Evolutionary conservation across 2,329 filamentous ascomycete genomes (phyloP), one percentile per base, ranked within the genome.

Genomic region (Purpureocillium lavendulum): DNA sequence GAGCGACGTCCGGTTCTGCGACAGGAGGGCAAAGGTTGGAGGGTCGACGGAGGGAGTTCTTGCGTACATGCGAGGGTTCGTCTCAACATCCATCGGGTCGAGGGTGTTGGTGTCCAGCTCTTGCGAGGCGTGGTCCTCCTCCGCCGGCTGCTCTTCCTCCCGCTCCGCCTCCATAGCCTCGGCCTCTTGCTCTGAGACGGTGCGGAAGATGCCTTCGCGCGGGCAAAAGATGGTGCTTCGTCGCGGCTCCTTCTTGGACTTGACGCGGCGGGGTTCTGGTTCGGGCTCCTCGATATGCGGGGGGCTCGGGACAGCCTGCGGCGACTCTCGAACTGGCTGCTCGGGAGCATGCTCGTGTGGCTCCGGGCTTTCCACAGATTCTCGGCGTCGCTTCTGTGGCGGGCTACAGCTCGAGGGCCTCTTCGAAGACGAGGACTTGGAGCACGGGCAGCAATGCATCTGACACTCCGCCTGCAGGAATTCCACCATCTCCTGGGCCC

Each of bases 381-480:
- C 33, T 14, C 43, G 45, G 11, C 47, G 43, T 38, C 45, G 37
- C 41, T 50, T 47, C 13, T 49, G 46, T 18, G 46, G 45, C 13
- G 45, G 47, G 11, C 45, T 36, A 30, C 31, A 26, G 35, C 43
- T 48, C 21, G 40, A 40, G 35, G 45, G 42, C 17, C 38, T 35
- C 40, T 50, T 50, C 7, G 21, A 44, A 1, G 53, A 48, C 7
- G 21, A 44, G 1, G 53, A 48, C 41, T 66, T 72, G 43, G 65
- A 72, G 54, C 80, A 82, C 2, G 73, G 66, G 62, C 83, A 87
- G 59, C 74, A 78, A 35, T 73, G 71, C 47, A 88, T 72, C 36
- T 77, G 71, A 56, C 82, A 87, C 57, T 90, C 84, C 40, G 83
- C 73, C 53, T 85, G 77, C 55, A 89, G 67, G 58, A 87, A 89